A percentile compares a stretch with the other conserved stretches of the same genome.
Conservation (phyloP, 805 yeast genomes). For the Pichia californica region DNA sequence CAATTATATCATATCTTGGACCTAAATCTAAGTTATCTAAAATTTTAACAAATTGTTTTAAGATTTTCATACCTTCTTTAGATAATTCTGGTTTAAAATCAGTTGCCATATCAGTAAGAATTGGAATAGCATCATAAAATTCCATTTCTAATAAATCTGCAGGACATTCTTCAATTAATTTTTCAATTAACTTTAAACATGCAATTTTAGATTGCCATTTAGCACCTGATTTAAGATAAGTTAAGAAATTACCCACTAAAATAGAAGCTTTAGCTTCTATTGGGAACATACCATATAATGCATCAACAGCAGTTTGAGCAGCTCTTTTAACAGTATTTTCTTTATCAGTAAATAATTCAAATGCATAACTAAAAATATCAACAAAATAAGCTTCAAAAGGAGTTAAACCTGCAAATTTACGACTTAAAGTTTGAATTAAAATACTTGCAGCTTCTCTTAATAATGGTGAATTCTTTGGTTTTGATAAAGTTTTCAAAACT, state of each 20-base stretch:
- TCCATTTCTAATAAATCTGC: slow-evolving; percentile 78
- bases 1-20: slow-evolving; percentile 77
- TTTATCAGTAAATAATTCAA: slow-evolving; percentile 77
- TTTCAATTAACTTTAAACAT: slow-evolving; percentile 68
- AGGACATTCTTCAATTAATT: slow-evolving; percentile 70
- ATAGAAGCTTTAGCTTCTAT: slow-evolving; percentile 72
- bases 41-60: slow-evolving; percentile 66
- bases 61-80: slow-evolving; percentile 67
- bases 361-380: slow-evolving; percentile 54
- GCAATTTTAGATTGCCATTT: slow-evolving; percentile 90
- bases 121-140: slow-evolving; percentile 74
- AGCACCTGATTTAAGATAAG: slow-evolving; percentile 71
- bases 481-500: slow-evolving; percentile 56
- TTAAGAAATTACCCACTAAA: slow-evolving; percentile 53
- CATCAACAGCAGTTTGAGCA: slow-evolving; percentile 72
- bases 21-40: slow-evolving; percentile 89
- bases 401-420: slow-evolving; percentile 56
- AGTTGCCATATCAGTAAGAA: slow-evolving; percentile 81
- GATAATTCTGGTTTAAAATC: slow-evolving; percentile 97
- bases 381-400: slow-evolving; percentile 73
- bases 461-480: slow-evolving; percentile 66
- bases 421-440: slow-evolving; percentile 47
- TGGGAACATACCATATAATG: slow-evolving; percentile 65
- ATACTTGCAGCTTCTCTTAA: slow-evolving; percentile 74
- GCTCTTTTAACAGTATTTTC: slow-evolving; percentile 81